Evolutionary conservation across 192 early-diverging fungal species (phyloP), one percentile per base, ranked within the genome.

Genomic region (Coemansia sp.): DNA sequence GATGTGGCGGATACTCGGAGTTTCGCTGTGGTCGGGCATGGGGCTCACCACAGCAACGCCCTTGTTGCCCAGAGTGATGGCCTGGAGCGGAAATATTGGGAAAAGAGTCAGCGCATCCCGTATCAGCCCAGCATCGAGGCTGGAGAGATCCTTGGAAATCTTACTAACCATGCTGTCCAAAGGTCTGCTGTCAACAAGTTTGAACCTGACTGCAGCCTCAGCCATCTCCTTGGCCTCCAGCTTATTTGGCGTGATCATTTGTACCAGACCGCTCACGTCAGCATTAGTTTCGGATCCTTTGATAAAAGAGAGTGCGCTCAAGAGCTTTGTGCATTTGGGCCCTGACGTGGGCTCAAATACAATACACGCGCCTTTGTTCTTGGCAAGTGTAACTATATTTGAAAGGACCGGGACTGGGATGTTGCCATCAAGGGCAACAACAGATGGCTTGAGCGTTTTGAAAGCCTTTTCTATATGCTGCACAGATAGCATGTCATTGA

Each of bases 321-420:
- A 75, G 15, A 94, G 25, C 25, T 71, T 83, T 2, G 79, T 65
- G 28, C 90, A 87, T 65, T 99, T 99, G 7, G 89, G 85, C 15
- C 91, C 83, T 7, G 94, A 96, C 1, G 97, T 99, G 0, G 97
- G 95, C 60, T 99, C 97, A 72, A 95, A 96, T 26, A 97, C 83
- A 0, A 84, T 85, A 72, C 66, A 67, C 4, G 60, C 16, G 4
- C 57, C 16, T 26, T 21, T 12, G 8, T 53, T n/a, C 6, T 35
- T 42, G 23, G 85, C 84, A 1, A 66, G 70, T 16, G 69, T 55
- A 5, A 84, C 72, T 23, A 89, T 85, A 7, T 63, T 59, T 8
- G 58, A 53, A 52, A 92, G 83, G 16, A 73, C 77, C 3, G 52
- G 66, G 1, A 68, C 34, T 8, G 85, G 66, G 9, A 93, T 37